phyloP scores from a whole-genome alignment of 768 basidiomycete species.

The Rhizopogon salebrosus region DNA sequence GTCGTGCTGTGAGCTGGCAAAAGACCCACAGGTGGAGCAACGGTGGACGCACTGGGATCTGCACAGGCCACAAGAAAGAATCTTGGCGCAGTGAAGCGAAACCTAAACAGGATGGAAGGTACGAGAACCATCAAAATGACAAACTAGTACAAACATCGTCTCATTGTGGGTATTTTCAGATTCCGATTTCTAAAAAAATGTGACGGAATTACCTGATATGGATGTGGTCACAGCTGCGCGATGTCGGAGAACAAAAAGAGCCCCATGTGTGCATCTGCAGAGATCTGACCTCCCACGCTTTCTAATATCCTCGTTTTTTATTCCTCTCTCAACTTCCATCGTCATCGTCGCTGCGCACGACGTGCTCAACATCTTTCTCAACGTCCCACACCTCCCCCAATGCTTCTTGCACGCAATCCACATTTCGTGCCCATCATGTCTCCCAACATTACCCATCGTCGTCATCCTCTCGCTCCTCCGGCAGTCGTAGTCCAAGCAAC shows the following conservation, averaged over 20 bases:
- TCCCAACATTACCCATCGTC: conserved; percentile 40
- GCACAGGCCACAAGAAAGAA: too few species aligned
- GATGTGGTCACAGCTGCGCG: conserved; percentile 22
- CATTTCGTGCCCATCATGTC: conserved; percentile 23
- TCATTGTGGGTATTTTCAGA: conserved; percentile 24
- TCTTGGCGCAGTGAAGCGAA: not conserved
- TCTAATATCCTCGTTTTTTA: conserved; percentile 25
- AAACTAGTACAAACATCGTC: not conserved
- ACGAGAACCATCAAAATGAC: conserved; percentile 2
- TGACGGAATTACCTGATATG: conserved; percentile 9
- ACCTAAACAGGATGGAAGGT: conserved; percentile 5
- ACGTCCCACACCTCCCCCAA: conserved; percentile 14
- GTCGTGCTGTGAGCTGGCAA: too few species aligned
- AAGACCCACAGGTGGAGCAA: not conserved
- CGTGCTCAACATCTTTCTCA: not conserved
- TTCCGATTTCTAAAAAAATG: conserved; percentile 8
- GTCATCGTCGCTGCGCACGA: conserved; percentile 5
- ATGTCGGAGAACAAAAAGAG: conserved; percentile 29
- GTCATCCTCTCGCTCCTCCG: conserved; percentile 67
- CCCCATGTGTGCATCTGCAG: conserved; percentile 18
- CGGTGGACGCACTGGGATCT: not conserved
- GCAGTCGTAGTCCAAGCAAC: conserved; percentile 68
- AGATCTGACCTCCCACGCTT: conserved; percentile 19
- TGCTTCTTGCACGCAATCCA: conserved; percentile 41
- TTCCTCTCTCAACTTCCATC: conserved; percentile 10